These are phyloP conservation scores for Fusarium sambucinum DNA, from an alignment of 2,329 filamentous ascomycete species.

Conservation along the genomic window DNA sequence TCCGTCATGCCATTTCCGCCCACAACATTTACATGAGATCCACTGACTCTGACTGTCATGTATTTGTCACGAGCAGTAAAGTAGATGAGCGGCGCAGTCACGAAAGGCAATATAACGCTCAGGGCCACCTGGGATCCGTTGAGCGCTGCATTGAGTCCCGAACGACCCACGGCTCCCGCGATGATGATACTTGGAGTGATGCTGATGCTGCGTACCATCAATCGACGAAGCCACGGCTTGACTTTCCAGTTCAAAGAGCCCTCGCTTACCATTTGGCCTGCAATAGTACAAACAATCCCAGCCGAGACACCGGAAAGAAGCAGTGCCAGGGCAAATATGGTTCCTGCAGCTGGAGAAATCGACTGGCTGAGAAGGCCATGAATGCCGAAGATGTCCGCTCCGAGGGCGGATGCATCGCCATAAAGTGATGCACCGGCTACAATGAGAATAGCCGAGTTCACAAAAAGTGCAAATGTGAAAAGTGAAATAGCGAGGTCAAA, in stretches of 20 bases:
- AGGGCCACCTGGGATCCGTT: conserved; percentile 83
- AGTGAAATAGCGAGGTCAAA: conserved; percentile 77
- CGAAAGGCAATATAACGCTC: conserved; percentile 82
- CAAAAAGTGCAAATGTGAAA: conserved; percentile 86
- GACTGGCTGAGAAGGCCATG: conserved; percentile 76
- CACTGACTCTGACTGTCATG: conserved; percentile 72
- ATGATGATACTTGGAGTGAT: conserved; percentile 88
- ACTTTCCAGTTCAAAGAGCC: conserved; percentile 76
- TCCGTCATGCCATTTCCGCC: background rate
- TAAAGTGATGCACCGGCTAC: conserved; percentile 84
- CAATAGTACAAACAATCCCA: conserved; percentile 89
- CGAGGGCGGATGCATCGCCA: conserved; percentile 67
- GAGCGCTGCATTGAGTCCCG: conserved; percentile 77
- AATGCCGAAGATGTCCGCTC: conserved; percentile 86
- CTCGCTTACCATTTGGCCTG: conserved; percentile 89
- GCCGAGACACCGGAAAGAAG: conserved; percentile 84
- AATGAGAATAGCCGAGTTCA: conserved; percentile 86
- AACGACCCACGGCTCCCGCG: conserved; percentile 78
- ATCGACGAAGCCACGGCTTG: conserved; percentile 80
- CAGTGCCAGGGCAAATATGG: conserved; percentile 85
- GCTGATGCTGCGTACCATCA: conserved; percentile 82
- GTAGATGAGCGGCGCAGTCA: conserved; percentile 85
- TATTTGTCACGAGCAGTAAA: conserved; percentile 84
- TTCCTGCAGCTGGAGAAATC: conserved; percentile 80
- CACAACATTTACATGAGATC: background rate